These are phyloP conservation scores for Coemansia reversa DNA, from an alignment of 192 early-diverging fungal species.

Conservation along the genomic window DNA sequence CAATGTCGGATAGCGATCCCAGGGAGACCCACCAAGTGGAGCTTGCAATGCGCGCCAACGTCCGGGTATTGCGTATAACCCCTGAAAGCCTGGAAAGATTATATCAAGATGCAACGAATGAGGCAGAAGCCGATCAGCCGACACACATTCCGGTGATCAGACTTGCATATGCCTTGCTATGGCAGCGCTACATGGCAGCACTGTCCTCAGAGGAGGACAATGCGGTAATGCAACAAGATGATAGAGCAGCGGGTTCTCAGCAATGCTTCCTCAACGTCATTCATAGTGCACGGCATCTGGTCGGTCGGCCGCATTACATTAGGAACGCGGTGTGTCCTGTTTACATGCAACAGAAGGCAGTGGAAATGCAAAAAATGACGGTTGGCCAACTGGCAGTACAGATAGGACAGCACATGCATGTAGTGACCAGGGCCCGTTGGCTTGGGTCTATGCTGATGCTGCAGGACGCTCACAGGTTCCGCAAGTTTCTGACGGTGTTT, in stretches of 20 bases:
- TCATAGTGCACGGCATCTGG: slow-evolving; percentile 24
- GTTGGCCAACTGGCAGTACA: slow-evolving; percentile 8
- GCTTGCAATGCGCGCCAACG: slow-evolving; percentile 17
- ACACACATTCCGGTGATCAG: slow-evolving; percentile 21
- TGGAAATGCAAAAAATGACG: not conserved
- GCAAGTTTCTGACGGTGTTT: slow-evolving; percentile 43
- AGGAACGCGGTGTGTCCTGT: slow-evolving; percentile 43
- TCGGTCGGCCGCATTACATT: slow-evolving; percentile 25
- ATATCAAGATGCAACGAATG: slow-evolving; percentile 2
- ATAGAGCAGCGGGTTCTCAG: not conserved
- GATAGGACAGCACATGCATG: slow-evolving; percentile 29
- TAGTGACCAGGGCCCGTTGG: slow-evolving; percentile 18
- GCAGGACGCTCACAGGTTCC: slow-evolving; percentile 15
- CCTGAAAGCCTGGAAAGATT: slow-evolving; percentile 17
- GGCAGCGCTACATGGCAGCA: slow-evolving; percentile 39
- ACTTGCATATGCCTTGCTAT: slow-evolving; percentile 42
- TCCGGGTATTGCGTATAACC: slow-evolving; percentile 24
- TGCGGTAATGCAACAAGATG: not conserved
- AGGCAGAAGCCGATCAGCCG: not conserved
- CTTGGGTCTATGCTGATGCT: slow-evolving; percentile 21
- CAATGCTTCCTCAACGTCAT: slow-evolving; percentile 28
- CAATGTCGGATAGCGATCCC: slow-evolving; percentile 17
- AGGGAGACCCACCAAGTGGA: slow-evolving; percentile 21
- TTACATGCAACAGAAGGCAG: slow-evolving; percentile 19
- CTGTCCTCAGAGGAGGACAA: not conserved